Base-by-base conservation (phyloP, 225 moss, liverwort and hornwort species). In the Lunularia cruciata region DNA sequence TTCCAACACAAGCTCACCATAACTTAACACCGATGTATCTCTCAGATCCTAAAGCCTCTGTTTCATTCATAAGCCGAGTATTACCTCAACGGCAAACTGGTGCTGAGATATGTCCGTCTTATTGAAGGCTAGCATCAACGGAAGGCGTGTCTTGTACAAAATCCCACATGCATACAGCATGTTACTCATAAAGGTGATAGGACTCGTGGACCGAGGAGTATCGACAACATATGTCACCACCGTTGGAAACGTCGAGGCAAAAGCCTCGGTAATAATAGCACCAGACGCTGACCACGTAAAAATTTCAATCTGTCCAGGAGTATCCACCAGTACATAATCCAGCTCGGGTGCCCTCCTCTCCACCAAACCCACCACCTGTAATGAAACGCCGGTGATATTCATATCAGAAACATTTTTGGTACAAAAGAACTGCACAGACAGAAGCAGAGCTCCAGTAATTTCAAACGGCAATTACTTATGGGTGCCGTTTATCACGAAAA, bases 241-340 rank as follows among this genome's bases (percentile, higher is more conserved):
- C 1, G 92, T 92, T 2, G 96, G 96, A 73, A 96, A 96, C 20
- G 87, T 90, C 12, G 96, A 96, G 35, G 96, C 92, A 58, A 96
- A 92, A 15, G 92, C 84, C 75, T 96, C 96, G 57, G 90, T 83
- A 20, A 96, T 78, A 8, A 96, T 92, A 36, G 90, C 81, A 65
- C 96, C 92, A 14, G 96, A 96, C 6, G 96, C 92, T 38, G 92
- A 96, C 92, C 92, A 96, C 5, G 96, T 96, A 68, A 96, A 96
- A 35, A 96, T 96, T 57, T 96, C 92, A 65, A 96, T 96, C 69
- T 96, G 96, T 58, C 96, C 96, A 7, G 96, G 96, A 28, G 92
- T 96, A 70, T 96, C 96, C 64, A 96, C 90, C 43, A 96, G 90
- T 14, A 96, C 92, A 42, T 96, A 96, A 70, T 96, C 92, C 22